These are phyloP conservation scores for Suhomyces bolitotheri DNA, from an alignment of 1,139 yeast genomes.

Conservation along the genomic window DNA sequence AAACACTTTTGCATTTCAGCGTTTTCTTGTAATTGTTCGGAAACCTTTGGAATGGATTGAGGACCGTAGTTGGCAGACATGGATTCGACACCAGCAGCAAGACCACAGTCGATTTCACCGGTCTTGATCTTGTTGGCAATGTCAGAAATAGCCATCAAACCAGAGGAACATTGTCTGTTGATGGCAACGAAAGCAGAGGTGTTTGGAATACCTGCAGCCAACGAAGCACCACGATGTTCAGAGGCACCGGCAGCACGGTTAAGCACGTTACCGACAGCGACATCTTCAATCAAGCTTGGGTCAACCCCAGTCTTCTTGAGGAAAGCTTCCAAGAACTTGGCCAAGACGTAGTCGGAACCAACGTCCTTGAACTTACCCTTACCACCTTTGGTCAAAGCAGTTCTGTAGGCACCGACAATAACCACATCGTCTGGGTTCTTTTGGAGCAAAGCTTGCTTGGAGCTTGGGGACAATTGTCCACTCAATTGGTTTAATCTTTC, in stretches of 20 bases:
- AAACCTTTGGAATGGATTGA: constrained; percentile 62
- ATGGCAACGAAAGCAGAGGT: constrained; percentile 76
- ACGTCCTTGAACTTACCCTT: constrained; percentile 79
- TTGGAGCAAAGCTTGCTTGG: constrained; percentile 45
- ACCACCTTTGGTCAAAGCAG: constrained; percentile 85
- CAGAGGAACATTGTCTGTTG: constrained; percentile 94
- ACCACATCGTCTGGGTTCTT: constrained; percentile 86
- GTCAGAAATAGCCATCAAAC: constrained; percentile 85
- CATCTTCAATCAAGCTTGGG: constrained; percentile 70
- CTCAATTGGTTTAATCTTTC: constrained; percentile 63
- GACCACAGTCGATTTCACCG: constrained; percentile 89
- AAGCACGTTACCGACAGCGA: constrained; percentile 84
- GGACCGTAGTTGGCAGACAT: constrained; percentile 87
- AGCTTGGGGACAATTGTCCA: constrained; percentile 52
- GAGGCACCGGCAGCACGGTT: constrained; percentile 91
- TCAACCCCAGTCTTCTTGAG: constrained; percentile 63
- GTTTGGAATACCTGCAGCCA: constrained; percentile 51
- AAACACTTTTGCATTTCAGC: constrained; percentile 62
- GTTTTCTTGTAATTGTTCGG: constrained; percentile 43
- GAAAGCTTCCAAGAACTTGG: constrained; percentile 62
- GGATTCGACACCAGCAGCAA: constrained; percentile 91
- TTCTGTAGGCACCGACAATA: constrained; percentile 83
- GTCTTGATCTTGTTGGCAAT: constrained; percentile 82
- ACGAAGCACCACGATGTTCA: constrained; percentile 80
- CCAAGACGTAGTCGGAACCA: constrained; percentile 70